phyloP scores from a whole-genome alignment of 495 filamentous ascomycete genomes.

The Xylaria grammica region DNA sequence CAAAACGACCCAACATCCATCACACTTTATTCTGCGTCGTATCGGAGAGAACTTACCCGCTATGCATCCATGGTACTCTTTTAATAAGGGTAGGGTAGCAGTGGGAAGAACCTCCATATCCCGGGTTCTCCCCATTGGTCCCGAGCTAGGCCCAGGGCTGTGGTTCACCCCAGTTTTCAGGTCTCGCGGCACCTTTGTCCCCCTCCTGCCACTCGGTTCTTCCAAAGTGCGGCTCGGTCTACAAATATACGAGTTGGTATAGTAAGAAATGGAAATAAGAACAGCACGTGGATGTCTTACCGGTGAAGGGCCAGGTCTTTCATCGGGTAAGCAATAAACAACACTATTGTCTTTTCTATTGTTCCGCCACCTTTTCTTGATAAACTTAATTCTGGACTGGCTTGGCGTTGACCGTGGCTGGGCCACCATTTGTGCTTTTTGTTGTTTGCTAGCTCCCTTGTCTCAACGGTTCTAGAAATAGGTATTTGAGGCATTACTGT shows the following conservation, averaged over 20 bases:
- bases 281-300: conserved; percentile 3
- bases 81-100: conserved; percentile 15
- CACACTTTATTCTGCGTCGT: conserved; percentile 3
- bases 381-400: background rate
- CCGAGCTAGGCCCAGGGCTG: conserved; percentile 10
- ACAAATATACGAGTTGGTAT: background rate
- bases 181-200: conserved; percentile 20
- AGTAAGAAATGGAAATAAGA: background rate
- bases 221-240: conserved; percentile 20
- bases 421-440: background rate
- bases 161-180: conserved; percentile 22
- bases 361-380: background rate
- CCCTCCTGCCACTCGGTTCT: background rate
- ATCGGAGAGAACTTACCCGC: conserved; percentile 19
- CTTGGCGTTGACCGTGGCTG: conserved; percentile 13
- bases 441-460: background rate
- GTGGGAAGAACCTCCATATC: background rate
- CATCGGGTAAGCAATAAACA: conserved; percentile 21
- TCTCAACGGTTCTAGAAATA: conserved; percentile 10
- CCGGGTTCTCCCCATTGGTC: conserved; percentile 13
- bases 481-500: background rate
- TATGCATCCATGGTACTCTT: conserved; percentile 13
- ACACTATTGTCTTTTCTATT: conserved; percentile 22
- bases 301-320: conserved; percentile 14
- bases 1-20: background rate